Percentiles rank a stretch among this genome's conserved stretches.
These are phyloP conservation scores for Macrocybe gigantea DNA, from an alignment of 768 basidiomycete species.

Conservation along the genomic window DNA sequence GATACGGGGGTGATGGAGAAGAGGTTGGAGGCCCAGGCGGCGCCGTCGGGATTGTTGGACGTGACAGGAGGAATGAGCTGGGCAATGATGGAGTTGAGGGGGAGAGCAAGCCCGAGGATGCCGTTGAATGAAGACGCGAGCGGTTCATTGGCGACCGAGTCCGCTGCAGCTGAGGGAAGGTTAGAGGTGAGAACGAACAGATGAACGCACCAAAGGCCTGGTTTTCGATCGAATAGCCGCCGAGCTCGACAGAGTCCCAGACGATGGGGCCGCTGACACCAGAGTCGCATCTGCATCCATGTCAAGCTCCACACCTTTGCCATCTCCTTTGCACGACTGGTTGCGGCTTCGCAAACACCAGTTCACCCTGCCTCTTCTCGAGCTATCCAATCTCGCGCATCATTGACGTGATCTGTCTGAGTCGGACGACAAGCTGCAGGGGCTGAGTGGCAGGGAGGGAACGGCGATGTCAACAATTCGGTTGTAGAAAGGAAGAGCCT, in stretches of 20 bases:
- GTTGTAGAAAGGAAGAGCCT: too few relatives aligned
- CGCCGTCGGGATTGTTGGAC: slow-evolving; percentile 54
- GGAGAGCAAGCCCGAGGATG: slow-evolving; percentile 72
- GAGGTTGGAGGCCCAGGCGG: slow-evolving; percentile 62
- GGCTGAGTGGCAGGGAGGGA: slow-evolving; percentile 75
- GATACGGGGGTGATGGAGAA: slow-evolving; percentile 56
- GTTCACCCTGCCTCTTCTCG: slow-evolving; percentile 19
- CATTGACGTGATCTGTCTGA: slow-evolving; percentile 50
- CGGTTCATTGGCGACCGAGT: slow-evolving; percentile 47
- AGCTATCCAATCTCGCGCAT: slow-evolving; percentile 29
- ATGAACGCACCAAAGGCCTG: slow-evolving; percentile 63
- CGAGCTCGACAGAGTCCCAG: slow-evolving; percentile 62
- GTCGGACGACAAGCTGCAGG: slow-evolving; percentile 64
- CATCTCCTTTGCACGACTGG: slow-evolving; percentile 11
- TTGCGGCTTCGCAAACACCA: slow-evolving; percentile 16
- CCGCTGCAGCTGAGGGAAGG: slow-evolving; percentile 48
- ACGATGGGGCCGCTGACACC: slow-evolving; percentile 57
- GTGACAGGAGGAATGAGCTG: slow-evolving; percentile 39
- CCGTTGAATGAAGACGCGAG: slow-evolving; percentile 55
- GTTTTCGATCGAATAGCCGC: slow-evolving; percentile 53
- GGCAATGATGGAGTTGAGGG: slow-evolving; percentile 65
- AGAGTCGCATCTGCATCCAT: slow-evolving; percentile 21
- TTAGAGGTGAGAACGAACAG: slow-evolving; percentile 8
- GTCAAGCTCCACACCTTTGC: slow-evolving; percentile 14
- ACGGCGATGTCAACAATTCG: too few relatives aligned